Percentiles rank a stretch among this genome's conserved stretches.
phyloP scores from a whole-genome alignment of 2,329 filamentous ascomycete species.

The Calcarisporium arbuscula region DNA sequence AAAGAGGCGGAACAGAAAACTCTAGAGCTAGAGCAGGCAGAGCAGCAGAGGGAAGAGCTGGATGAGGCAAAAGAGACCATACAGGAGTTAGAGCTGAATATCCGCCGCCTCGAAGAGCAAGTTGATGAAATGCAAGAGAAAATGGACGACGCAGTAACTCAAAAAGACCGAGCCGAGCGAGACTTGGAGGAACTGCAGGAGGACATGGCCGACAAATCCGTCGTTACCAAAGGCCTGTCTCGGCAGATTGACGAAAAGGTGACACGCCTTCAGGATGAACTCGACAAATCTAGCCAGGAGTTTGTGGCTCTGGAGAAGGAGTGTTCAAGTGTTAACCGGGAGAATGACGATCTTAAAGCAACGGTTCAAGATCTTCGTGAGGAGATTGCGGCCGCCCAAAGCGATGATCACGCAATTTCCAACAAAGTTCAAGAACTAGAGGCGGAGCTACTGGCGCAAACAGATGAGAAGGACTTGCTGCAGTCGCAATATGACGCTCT shows the following conservation, averaged over 20 bases:
- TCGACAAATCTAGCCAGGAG: slow-evolving; percentile 46
- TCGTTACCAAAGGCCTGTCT: slow-evolving; percentile 67
- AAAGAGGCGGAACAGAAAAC: slow-evolving; percentile 47
- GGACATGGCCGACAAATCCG: slow-evolving; percentile 73
- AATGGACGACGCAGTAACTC: slow-evolving; percentile 44
- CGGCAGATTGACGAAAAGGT: slow-evolving; percentile 70
- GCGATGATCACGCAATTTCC: too few species aligned
- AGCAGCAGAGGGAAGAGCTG: slow-evolving; percentile 43
- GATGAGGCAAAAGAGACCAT: slow-evolving; percentile 53
- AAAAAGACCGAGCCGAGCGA: slow-evolving; percentile 51
- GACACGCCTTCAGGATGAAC: slow-evolving; percentile 58
- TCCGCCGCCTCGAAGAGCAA: slow-evolving; percentile 48
- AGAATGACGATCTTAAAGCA: slow-evolving; percentile 37
- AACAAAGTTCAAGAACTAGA: slow-evolving; percentile 49
- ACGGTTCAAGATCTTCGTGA: slow-evolving; percentile 36
- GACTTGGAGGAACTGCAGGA: slow-evolving; percentile 64
- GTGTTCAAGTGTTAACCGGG: slow-evolving; percentile 37
- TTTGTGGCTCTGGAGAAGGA: slow-evolving; percentile 47
- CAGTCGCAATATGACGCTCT: slow-evolving; percentile 64
- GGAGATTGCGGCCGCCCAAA: slow-evolving; percentile 21
- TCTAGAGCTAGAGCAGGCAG: slow-evolving; percentile 51
- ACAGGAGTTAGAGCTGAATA: slow-evolving; percentile 48
- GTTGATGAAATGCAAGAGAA: slow-evolving; percentile 49
- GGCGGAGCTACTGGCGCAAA: slow-evolving; percentile 51
- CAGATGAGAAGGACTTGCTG: slow-evolving; percentile 62